Conservation (phyloP, 345 rosid genomes). For the thale cress (Arabidopsis thaliana) region TAIR10.1 NC_003071.7:17441501-17442000, state of each 20-base stretch:
- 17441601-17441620: constrained; percentile 31
- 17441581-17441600: constrained; percentile 38
- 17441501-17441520: constrained; percentile 28
- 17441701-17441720: background rate
- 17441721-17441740: background rate
- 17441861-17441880: no score
- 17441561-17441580: constrained; percentile 29
- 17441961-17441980: background rate
- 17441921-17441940: background rate
- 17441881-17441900: background rate
- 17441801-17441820: background rate
- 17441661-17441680: background rate
- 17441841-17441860: no score
- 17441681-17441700: constrained; percentile 1
- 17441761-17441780: background rate
- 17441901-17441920: constrained; percentile 11
- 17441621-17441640: constrained; percentile 30
- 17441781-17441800: no score
- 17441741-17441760: background rate
- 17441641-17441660: constrained; percentile 6
- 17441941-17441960: background rate
- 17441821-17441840: no score
- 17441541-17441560: constrained; percentile 11
- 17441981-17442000: constrained; percentile 14
- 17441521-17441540: constrained; percentile 28